Evolutionary conservation across 768 basidiomycete species (phyloP), one percentile per base, ranked within the genome.

Genomic region (Hygrocybe punicea): DNA sequence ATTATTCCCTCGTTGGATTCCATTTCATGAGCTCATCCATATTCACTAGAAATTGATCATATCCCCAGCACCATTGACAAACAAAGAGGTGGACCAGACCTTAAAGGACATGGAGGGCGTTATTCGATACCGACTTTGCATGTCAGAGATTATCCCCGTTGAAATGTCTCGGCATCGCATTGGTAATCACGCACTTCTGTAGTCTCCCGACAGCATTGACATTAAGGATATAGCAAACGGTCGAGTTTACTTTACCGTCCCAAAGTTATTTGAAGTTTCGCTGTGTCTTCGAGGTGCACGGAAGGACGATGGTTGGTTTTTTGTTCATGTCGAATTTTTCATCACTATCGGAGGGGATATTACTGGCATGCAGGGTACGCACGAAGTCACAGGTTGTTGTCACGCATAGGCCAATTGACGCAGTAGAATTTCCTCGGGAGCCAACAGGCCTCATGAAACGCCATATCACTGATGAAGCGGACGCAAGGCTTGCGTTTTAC

Each of bases 251-350:
- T 97, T 93, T 68, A 83, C 76, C 23, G 87, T 86, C 2, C 83
- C 82, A 1, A 81, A 84, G 29, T 74, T 90, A 24, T 94, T 93
- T 67, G 83, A 87, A 65, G 81, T 82, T 6, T 86, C 87, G 2
- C 70, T 93, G 25, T 92, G 84, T 62, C 77, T 93, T 54, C 81
- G 81, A 53, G 92, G 91, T 19, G 86, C 82, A 17, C 79, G 83
- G 58, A 73, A 76, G 58, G 76, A 81, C 46, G 89, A 91, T 58
- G 84, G 86, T 1, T 97, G 93, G 93, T 94, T 94, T 70, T 87
- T 92, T 60, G 85, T 90, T 19, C 74, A 82, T 57, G 86, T 88
- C 0, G 85, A 87, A 63, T 92, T 93, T 64, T 73, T 87, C 25
- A 82, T 92, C 44, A 84, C 73, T 33, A 79, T 91, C 6, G 85